A percentile compares a stretch with the other conserved stretches of the same genome.
phyloP scores from a whole-genome alignment of 202 grass and related monocot species.

The Elaeis oleifera region DNA sequence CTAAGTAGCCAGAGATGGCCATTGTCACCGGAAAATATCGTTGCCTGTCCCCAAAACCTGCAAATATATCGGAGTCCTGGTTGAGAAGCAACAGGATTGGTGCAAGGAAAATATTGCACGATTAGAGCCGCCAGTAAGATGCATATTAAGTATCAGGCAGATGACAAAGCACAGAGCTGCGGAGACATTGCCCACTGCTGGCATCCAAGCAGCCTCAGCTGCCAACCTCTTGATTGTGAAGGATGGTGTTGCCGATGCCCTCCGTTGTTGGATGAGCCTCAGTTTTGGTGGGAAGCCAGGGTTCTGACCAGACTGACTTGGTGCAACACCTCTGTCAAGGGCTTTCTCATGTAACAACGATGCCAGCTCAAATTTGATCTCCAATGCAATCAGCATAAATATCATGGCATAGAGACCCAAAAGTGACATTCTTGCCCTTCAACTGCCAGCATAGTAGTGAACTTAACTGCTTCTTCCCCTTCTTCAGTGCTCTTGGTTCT shows the following conservation, averaged over 20 bases:
- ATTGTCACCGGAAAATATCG: constrained; percentile 86
- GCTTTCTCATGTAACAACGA: constrained; percentile 74
- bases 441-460: constrained; percentile 82
- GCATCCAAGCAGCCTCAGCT: constrained; percentile 98
- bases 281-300: constrained; percentile 64
- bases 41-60: constrained; percentile 87
- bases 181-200: constrained; percentile 83
- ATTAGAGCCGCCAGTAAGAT: constrained; percentile 80
- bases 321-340: constrained; percentile 35
- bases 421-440: constrained; percentile 93
- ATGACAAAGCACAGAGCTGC: constrained; percentile 79
- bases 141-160: constrained; percentile 79
- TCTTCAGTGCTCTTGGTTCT: constrained; percentile 51
- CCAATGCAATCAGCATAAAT: constrained; percentile 93
- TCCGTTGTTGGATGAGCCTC: constrained; percentile 82
- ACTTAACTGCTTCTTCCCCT: constrained; percentile 65
- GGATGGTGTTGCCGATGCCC: constrained; percentile 58
- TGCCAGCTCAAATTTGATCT: constrained; percentile 89
- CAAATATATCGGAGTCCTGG: constrained; percentile 91
- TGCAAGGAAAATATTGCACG: constrained; percentile 90
- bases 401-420: constrained; percentile 96
- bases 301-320: constrained; percentile 33
- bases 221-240: constrained; percentile 93
- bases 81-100: constrained; percentile 91
- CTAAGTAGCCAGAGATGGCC: constrained; percentile 67